These are phyloP conservation scores for Naematelia aurantialba DNA, from an alignment of 768 basidiomycete species.

Conservation along the genomic window DNA sequence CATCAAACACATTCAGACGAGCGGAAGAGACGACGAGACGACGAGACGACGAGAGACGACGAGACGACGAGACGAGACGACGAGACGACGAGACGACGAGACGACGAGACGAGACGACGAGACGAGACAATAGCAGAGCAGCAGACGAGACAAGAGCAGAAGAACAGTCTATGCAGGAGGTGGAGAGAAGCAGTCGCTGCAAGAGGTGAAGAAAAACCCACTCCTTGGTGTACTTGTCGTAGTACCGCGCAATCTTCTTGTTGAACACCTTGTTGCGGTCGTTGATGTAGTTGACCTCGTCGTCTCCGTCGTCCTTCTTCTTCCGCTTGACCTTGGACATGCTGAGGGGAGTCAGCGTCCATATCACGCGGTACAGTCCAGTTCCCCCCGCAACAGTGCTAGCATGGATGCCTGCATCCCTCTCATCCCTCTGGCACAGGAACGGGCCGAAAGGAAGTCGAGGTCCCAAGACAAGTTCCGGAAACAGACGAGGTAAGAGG, in stretches of 20 bases:
- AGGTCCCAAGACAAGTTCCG: background rate
- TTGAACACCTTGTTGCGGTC: slow-evolving; percentile 97
- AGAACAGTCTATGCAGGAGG: background rate
- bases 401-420: too few species aligned
- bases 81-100: too few species aligned
- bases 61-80: too few species aligned
- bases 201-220: slow-evolving; percentile 23
- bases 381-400: too few species aligned
- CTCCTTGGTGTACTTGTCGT: slow-evolving; percentile 94
- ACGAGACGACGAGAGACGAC: too few species aligned
- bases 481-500: background rate
- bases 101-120: too few species aligned
- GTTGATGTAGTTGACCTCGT: slow-evolving; percentile 98
- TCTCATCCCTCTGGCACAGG: too few species aligned
- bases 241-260: slow-evolving; percentile 92
- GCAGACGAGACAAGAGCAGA: background rate
- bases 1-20: slow-evolving; percentile 11
- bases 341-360: slow-evolving; percentile 3
- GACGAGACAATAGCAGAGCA: too few species aligned
- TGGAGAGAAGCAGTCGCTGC: slow-evolving; percentile 3
- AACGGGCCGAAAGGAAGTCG: background rate
- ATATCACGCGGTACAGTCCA: too few species aligned
- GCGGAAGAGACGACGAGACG: background rate
- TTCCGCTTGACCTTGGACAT: slow-evolving; percentile 82
- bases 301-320: slow-evolving; percentile 87